These are phyloP conservation scores for Phellopilus nigrolimitatus DNA, from an alignment of 1,284 basidiomycete species.

Conservation along the genomic window DNA sequence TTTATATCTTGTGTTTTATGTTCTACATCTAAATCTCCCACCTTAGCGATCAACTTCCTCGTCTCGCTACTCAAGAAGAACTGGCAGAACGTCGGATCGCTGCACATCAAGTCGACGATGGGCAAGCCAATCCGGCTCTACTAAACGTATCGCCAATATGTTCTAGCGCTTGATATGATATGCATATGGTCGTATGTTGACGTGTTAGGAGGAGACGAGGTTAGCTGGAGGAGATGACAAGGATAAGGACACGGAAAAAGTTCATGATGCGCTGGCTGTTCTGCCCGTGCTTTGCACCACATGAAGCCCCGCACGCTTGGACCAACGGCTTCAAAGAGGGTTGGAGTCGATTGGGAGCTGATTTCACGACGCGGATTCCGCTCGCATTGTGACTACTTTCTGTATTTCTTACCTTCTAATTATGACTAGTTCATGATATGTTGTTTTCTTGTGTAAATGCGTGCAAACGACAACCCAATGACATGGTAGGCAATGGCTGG, in stretches of 20 bases:
- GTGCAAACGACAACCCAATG: no score
- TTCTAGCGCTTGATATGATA: slow-evolving; percentile 10
- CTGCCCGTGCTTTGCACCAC: slow-evolving; percentile 64
- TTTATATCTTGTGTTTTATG: slow-evolving; percentile 3
- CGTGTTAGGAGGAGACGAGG: no score
- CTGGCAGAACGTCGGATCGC: slow-evolving; percentile 99
- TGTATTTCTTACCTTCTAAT: slow-evolving; percentile 7
- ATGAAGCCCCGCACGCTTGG: slow-evolving; percentile 89
- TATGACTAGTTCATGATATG: neutral
- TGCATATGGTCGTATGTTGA: slow-evolving; percentile 15
- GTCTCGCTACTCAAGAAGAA: slow-evolving; percentile 99
- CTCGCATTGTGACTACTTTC: slow-evolving; percentile 11
- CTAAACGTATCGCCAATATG: slow-evolving; percentile 41
- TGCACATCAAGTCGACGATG: slow-evolving; percentile 99
- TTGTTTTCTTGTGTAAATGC: no score
- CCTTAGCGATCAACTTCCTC: slow-evolving; percentile 97
- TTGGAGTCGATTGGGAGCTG: slow-evolving; percentile 84
- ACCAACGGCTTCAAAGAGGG: slow-evolving; percentile 74
- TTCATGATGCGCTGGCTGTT: slow-evolving; percentile 22
- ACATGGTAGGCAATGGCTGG: no score
- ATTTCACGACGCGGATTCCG: slow-evolving; percentile 30
- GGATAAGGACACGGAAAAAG: slow-evolving; percentile 20
- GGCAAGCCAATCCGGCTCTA: slow-evolving; percentile 95
- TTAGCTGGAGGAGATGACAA: slow-evolving; percentile 17
- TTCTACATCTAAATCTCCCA: slow-evolving; percentile 3